Base-by-base conservation (phyloP, 1,284 basidiomycete species). In the Cutaneotrichosporon mucoides region DNA sequence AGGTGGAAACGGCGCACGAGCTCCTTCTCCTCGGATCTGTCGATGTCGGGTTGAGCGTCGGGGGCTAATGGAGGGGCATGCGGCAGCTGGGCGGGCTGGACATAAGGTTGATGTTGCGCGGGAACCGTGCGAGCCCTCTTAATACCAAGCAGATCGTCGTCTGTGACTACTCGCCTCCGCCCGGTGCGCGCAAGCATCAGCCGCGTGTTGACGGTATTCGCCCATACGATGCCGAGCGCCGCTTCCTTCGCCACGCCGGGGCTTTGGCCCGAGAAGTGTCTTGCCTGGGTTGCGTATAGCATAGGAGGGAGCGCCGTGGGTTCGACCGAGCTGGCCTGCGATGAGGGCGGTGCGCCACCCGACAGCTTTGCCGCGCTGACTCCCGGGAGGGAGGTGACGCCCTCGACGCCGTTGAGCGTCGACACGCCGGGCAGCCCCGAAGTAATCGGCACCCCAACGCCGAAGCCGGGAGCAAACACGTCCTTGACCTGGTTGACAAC, bases 401-500 rank as follows among this genome's bases (percentile, higher is more conserved):
- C 15, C n/a, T 50, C 37, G 10, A 38, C 37, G 9, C 15, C 49
- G 16, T 51, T 51, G 4, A 40, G 37, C 11, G 49, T 51, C 11
- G 5, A 15, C 37, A 51, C 49, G 10, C 49, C 49, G 16, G 49
- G 49, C 8, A 51, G 16, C 5, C 13, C 13, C 9, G 49, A 51
- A 15, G 24, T 11, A 10, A 51, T 33, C 12, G 49, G 49, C 24
- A 24, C 24, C 24, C 24, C 24, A 4, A 16, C 38, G 9, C 40
- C 49, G n/a, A 37, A 37, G 13, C 38, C 46, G 41, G 40, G 52
- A 13, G 59, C 49, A 62, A 91, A 86, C 6, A 84, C 85, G 68
- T 92, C 88, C n/a, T 85, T 81, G 3, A 93, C 90, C 73, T 92
- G 89, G 75, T 94, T 95, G 48, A 96, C 78, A 41, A 94, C 86